Evolutionary conservation across 2,329 filamentous ascomycete genomes (phyloP).

Genomic region (Monilinia polystroma): DNA sequence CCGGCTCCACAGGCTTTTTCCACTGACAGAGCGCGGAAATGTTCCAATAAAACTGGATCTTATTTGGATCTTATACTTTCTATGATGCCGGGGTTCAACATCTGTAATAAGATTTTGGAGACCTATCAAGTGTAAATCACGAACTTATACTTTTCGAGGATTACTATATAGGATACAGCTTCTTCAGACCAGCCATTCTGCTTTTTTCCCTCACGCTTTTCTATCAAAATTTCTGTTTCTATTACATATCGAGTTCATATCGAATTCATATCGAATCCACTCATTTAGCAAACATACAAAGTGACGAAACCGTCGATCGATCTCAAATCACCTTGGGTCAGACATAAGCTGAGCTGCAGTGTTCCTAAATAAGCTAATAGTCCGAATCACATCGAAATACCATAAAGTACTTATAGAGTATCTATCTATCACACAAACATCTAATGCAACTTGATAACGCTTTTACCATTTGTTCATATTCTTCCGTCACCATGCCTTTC

Average conservation of each 20-base stretch:
- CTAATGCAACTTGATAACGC: constrained; percentile 10
- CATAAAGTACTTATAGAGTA: neutral
- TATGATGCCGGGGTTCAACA: constrained; percentile 10
- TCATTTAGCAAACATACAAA: constrained; percentile 3
- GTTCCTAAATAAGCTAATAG: neutral
- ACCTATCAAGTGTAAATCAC: constrained; percentile 19
- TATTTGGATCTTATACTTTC: constrained; percentile 22
- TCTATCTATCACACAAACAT: constrained; percentile 9
- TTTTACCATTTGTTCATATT: constrained; percentile 3
- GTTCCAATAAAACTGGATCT: neutral
- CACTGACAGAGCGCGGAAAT: constrained; percentile 18
- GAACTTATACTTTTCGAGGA: constrained; percentile 4
- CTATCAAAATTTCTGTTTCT: neutral
- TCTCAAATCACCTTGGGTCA: constrained; percentile 11
- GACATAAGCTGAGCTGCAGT: constrained; percentile 10
- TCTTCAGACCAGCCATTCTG: neutral
- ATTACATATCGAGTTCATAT: constrained; percentile 10
- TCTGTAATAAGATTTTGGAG: constrained; percentile 17
- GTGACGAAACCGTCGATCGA: neutral
- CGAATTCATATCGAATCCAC: constrained; percentile 6
- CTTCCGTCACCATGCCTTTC: constrained; percentile 29
- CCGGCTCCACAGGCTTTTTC: constrained; percentile 14
- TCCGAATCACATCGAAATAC: constrained; percentile 8
- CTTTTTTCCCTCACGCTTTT: constrained; percentile 3
- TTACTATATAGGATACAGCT: constrained; percentile 5